phyloP scores from a whole-genome alignment of 768 basidiomycete genomes.

The Amanita rimosa region DNA sequence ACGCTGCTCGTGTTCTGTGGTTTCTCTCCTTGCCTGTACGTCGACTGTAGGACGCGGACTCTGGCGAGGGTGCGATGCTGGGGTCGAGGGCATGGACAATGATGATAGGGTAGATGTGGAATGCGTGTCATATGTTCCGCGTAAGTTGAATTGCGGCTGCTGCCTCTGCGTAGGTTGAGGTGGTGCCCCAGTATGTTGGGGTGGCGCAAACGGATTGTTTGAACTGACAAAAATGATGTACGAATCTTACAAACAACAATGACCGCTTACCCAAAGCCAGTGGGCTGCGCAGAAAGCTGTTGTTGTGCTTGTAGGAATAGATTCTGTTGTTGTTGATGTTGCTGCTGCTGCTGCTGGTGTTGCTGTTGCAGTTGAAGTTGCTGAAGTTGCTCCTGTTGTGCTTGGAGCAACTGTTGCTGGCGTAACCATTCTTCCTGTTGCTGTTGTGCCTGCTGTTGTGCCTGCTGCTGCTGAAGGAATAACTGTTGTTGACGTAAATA shows the following conservation, averaged over 20 bases:
- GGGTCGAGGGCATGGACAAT: conserved; percentile 22
- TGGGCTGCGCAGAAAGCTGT: conserved; percentile 45
- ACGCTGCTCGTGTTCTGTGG: conserved; percentile 57
- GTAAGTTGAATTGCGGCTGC: conserved; percentile 56
- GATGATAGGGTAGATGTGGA: conserved; percentile 32
- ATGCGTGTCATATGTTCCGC: conserved; percentile 55
- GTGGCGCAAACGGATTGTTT: conserved; percentile 90
- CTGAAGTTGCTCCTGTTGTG: too few relatives aligned
- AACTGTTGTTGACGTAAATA: conserved; percentile 67
- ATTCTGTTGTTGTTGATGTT: conserved; percentile 33
- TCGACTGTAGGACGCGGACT: conserved; percentile 18
- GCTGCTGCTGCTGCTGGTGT: conserved; percentile 15
- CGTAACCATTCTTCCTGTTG: conserved; percentile 43
- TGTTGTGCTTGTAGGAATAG: conserved; percentile 36
- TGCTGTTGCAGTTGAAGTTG: too few relatives aligned
- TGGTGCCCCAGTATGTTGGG: conserved; percentile 22
- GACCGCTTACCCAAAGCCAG: conserved; percentile 60
- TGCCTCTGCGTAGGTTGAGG: conserved; percentile 11
- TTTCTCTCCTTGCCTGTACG: conserved; percentile 29
- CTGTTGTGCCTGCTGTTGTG: conserved; percentile 45
- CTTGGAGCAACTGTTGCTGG: conserved; percentile 34
- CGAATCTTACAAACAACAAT: conserved; percentile 7
- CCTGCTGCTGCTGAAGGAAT: conserved; percentile 38
- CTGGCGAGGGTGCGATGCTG: conserved; percentile 19
- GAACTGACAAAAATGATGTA: conserved; percentile 38